These are phyloP conservation scores for Hygrophorus russula DNA, from an alignment of 768 basidiomycete genomes.

Conservation along the genomic window DNA sequence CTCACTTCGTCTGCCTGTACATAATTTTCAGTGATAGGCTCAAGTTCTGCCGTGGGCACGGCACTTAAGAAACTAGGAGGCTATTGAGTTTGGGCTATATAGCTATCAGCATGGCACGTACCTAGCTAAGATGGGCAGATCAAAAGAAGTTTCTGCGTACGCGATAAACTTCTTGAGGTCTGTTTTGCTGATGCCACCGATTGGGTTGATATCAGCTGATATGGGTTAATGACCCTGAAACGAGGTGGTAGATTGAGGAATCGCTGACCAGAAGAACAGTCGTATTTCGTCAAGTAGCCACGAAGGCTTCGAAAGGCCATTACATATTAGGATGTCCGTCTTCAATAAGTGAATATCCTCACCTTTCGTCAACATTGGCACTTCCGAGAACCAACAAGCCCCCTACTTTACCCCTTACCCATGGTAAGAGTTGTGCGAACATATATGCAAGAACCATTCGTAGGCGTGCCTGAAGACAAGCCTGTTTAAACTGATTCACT, in stretches of 20 bases:
- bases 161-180: slow-evolving; percentile 94
- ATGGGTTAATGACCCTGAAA: slow-evolving; percentile 1
- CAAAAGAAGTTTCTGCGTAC: slow-evolving; percentile 67
- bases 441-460: slow-evolving; percentile 93
- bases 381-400: slow-evolving; percentile 93
- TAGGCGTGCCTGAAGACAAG: slow-evolving; percentile 55
- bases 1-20: slow-evolving; percentile 90
- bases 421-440: slow-evolving; percentile 91
- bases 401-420: slow-evolving; percentile 75
- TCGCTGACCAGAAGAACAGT: slow-evolving; percentile 73
- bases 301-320: slow-evolving; percentile 50
- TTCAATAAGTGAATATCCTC: slow-evolving; percentile 5
- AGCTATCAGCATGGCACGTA: slow-evolving; percentile 17
- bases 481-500: background rate
- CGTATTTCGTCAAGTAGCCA: slow-evolving; percentile 97
- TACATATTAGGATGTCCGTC: background rate
- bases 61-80: slow-evolving; percentile 74
- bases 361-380: slow-evolving; percentile 98
- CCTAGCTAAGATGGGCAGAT: slow-evolving; percentile 77
- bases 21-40: slow-evolving; percentile 89
- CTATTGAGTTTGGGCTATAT: background rate
- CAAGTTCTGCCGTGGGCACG: slow-evolving; percentile 90
- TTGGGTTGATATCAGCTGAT: slow-evolving; percentile 92
- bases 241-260: background rate
- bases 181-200: slow-evolving; percentile 95